Base-by-base conservation (phyloP, 768 basidiomycete species). In the Mycena latifolia region DNA sequence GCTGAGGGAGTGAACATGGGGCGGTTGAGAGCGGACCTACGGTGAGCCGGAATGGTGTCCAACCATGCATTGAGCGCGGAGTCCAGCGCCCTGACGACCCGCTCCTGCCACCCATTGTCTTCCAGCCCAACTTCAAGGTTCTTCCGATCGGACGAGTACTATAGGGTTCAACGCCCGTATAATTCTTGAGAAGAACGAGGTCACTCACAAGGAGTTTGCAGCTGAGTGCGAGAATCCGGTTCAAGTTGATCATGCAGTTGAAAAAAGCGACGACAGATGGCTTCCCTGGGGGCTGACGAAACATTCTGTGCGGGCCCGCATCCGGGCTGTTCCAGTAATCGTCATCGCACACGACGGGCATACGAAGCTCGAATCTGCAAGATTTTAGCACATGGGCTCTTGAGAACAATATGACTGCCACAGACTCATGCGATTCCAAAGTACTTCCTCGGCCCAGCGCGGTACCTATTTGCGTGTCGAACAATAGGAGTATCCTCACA, bases 391-490 rank as follows among this genome's bases (percentile, higher is more conserved):
- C n/a, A n/a, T n/a, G n/a, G 18, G 27, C 17, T 20, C 8, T 53
- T 15, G 9, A 27, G 20, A 11, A 10, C 7, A 8, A 8, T 6
- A 25, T 55, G 31, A 65, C 27, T 18, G 18, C 17, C 9, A 28
- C 37, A 81, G 88, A 89, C 88, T 92, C 92, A 73, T 91, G 90
- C 64, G 92, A 91, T 59, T 90, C 88, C 2, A 93, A 78, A 4
- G 86, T 86, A 72, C 89, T 86, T 3, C 90, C 88, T n/a, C 92
- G 81, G 1, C 93, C 93, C 27, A 90, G 80, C 17, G 80, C 79
- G 0, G 84, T 77, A 56, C 87, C 85, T 20, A 81, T 72, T 22
- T 78, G 63, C 48, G 85, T 72, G 70, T 89, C 88, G 47, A 28
- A 48, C 0, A 28, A n/a, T 12, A 14, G 11, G 4, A 48, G 27